A percentile compares a stretch with the other conserved stretches of the same genome.
phyloP scores from a whole-genome alignment of 2,329 filamentous ascomycete species.

The Dactylonectria estremocensis region DNA sequence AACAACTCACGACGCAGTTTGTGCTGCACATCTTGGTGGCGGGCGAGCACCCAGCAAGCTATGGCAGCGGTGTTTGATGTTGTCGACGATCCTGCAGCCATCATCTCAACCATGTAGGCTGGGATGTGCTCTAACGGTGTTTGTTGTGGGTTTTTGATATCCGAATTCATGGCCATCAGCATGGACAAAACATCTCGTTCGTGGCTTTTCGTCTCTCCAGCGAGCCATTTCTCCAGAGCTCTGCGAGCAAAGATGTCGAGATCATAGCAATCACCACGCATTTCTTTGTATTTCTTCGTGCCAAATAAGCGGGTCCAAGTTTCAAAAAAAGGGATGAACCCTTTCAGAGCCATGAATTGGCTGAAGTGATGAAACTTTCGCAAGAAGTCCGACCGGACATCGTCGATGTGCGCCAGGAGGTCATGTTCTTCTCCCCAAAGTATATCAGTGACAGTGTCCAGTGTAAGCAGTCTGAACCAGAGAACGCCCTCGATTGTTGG shows the following conservation, averaged over 20 bases:
- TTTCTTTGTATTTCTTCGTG: background rate
- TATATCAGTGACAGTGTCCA: background rate
- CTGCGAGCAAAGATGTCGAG: background rate
- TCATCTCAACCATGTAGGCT: background rate
- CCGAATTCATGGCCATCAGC: background rate
- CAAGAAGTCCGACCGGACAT: background rate
- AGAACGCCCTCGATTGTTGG: background rate
- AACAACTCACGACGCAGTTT: background rate
- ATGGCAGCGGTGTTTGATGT: background rate
- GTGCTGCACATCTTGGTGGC: background rate
- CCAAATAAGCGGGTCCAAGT: background rate
- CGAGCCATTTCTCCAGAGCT: background rate
- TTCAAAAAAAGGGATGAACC: background rate
- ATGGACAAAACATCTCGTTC: background rate
- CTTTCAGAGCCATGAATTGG: background rate
- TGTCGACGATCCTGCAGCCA: background rate
- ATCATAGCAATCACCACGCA: background rate
- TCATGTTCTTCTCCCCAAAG: background rate
- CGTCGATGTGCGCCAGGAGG: background rate
- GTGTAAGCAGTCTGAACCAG: background rate
- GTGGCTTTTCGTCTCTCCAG: background rate
- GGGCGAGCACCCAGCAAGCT: background rate
- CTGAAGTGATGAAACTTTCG: constrained; percentile 1
- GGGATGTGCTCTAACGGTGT: background rate
- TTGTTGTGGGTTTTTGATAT: background rate